Percentiles rank a stretch among this genome's conserved stretches.
These are phyloP conservation scores for Rhodocollybia butyracea DNA, from an alignment of 768 basidiomycete species.

Conservation along the genomic window DNA sequence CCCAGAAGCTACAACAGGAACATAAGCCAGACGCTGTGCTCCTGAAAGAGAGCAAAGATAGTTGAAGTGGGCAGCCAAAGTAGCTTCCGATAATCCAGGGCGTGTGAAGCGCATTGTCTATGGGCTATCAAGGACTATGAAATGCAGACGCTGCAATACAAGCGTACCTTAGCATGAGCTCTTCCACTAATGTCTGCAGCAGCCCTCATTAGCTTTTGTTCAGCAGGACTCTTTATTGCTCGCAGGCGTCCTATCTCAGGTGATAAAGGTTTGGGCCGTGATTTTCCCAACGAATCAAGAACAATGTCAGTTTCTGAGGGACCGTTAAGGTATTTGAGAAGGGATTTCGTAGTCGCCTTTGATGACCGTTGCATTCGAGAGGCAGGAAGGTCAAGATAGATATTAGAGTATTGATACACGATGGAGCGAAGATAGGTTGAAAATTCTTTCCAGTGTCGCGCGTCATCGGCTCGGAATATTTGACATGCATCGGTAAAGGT, in stretches of 20 bases:
- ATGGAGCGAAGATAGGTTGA: conserved; percentile 55
- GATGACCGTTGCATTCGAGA: conserved; percentile 32
- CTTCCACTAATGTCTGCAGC: conserved; percentile 87
- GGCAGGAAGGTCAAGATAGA: conserved; percentile 48
- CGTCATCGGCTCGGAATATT: conserved; percentile 80
- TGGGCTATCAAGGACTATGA: not conserved
- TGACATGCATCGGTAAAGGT: conserved; percentile 58
- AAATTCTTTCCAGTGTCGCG: conserved; percentile 53
- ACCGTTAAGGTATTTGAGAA: conserved; percentile 50
- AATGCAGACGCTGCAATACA: not conserved
- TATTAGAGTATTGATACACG: conserved; percentile 42
- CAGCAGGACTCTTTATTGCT: conserved; percentile 74
- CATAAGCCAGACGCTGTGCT: conserved; percentile 88
- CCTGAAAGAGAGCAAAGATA: conserved; percentile 80
- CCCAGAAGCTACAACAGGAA: conserved; percentile 97
- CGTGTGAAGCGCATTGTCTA: conserved; percentile 82
- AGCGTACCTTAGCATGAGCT: conserved; percentile 77
- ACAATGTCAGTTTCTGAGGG: conserved; percentile 47
- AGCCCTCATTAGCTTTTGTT: conserved; percentile 73
- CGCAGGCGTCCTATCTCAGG: conserved; percentile 71
- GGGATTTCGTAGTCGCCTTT: conserved; percentile 41
- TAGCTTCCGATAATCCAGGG: conserved; percentile 54
- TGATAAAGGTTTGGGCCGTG: conserved; percentile 49
- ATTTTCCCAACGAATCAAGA: conserved; percentile 48
- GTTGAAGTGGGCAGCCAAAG: conserved; percentile 82